These are phyloP conservation scores for Byssochlamys sp. DNA, from an alignment of 2,329 filamentous ascomycete genomes.

Conservation along the genomic window DNA sequence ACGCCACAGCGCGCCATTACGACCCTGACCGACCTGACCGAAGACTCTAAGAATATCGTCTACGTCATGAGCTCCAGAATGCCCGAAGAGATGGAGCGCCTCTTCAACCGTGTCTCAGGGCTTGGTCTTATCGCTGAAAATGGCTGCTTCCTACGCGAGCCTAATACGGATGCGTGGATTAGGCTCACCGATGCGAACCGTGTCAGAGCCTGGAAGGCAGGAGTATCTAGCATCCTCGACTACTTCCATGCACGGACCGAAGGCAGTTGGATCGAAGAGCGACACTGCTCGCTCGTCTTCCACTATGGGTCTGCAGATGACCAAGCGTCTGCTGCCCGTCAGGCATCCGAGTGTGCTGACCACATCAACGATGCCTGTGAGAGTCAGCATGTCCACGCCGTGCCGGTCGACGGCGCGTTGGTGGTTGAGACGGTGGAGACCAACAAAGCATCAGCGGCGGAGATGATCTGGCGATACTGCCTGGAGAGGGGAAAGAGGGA, in stretches of 20 bases:
- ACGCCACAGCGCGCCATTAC: conserved; percentile 79
- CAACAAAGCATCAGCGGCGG: conserved; percentile 77
- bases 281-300: conserved; percentile 85
- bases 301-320: conserved; percentile 79
- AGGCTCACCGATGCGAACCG: conserved; percentile 64
- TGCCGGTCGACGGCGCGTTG: conserved; percentile 69
- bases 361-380: conserved; percentile 93
- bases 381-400: conserved; percentile 70
- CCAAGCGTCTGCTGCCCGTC: conserved; percentile 61
- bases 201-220: conserved; percentile 70
- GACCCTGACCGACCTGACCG: conserved; percentile 68
- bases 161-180: conserved; percentile 60
- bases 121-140: conserved; percentile 90
- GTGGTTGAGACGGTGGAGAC: conserved; percentile 77
- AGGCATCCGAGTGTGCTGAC: conserved; percentile 80
- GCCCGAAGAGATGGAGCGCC: conserved; percentile 74
- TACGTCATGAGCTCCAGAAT: conserved; percentile 89
- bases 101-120: conserved; percentile 74
- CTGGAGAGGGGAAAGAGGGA: conserved; percentile 46
- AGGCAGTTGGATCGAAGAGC: conserved; percentile 76
- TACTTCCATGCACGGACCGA: conserved; percentile 88
- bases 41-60: conserved; percentile 71
- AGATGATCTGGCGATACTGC: conserved; percentile 58
- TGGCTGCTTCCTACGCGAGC: conserved; percentile 76
- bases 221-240: conserved; percentile 69